phyloP scores from a whole-genome alignment of 176 grass and related monocot species.

The Bonia amplexicaulis region DNA sequence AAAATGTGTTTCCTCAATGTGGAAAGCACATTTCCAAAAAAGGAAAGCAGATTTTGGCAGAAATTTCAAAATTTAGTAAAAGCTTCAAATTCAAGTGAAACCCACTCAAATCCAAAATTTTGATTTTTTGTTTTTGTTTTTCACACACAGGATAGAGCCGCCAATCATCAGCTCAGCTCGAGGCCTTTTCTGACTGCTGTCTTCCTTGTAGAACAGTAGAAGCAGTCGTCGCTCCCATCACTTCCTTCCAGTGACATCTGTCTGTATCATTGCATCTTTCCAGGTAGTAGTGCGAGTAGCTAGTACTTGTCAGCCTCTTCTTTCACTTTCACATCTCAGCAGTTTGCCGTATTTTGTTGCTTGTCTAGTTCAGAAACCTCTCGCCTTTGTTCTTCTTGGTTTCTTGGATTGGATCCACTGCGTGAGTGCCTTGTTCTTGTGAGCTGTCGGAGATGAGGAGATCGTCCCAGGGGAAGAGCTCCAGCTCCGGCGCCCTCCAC shows the following conservation, averaged over 20 bases:
- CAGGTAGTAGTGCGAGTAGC: not conserved
- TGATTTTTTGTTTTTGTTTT: too few species aligned
- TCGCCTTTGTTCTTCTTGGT: not conserved
- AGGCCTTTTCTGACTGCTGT: not conserved
- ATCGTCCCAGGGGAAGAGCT: not conserved
- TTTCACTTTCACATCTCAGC: not conserved
- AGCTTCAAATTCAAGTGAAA: too few species aligned
- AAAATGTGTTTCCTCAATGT: too few species aligned
- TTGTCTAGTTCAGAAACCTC: not conserved
- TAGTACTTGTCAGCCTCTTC: not conserved
- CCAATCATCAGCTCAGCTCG: not conserved
- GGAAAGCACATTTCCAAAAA: too few species aligned
- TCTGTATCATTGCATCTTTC: not conserved
- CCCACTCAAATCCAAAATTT: too few species aligned
- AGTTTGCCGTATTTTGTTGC: too few species aligned
- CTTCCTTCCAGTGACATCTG: not conserved
- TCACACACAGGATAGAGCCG: not conserved
- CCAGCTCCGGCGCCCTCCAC: not conserved
- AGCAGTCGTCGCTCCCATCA: not conserved
- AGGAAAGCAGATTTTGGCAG: too few species aligned
- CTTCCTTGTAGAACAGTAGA: not conserved
- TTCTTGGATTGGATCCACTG: not conserved
- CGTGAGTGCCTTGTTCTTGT: not conserved
- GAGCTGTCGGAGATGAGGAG: conserved; percentile 12
- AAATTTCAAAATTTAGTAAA: too few species aligned